Base-by-base conservation (phyloP, 306 rosid species). In the Cicer chorassanicum region DNA sequence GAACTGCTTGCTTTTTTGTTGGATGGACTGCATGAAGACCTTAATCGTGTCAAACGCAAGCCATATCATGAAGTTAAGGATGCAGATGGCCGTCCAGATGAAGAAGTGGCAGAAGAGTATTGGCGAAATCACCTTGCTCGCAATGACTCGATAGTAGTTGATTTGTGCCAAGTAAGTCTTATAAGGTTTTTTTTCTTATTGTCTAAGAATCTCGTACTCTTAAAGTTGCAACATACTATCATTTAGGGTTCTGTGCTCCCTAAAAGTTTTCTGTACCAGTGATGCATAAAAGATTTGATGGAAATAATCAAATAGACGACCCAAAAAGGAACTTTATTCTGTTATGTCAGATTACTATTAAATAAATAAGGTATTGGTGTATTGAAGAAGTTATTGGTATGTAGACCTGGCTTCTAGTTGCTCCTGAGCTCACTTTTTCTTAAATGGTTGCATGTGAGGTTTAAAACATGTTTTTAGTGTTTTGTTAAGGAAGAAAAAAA, bases 11-110 rank as follows among this genome's bases (percentile, higher is more conserved):
- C 98, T n/a, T 93, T 93, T 83, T 75, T 93, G 88, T 81, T 93
- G 88, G 95, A 90, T 81, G 98, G 98, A 48, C 82, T 93, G 51
- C 97, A 93, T 71, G 98, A 93, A 80, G 98, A 93, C 81, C 86
- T 90, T 78, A 93, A 93, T 78, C 93, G 96, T 56, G 95, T 89
- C 42, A 93, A 87, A 75, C 82, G 86, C 81, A 93, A 93, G 81
- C 93, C 98, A 1, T 89, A 89, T 74, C 81, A 86, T 29, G 97
- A 90, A 82, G 93, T 89, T 65, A 89, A 89, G 80, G 95, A 89
- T 80, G 88, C 86, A 50, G 93, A 82, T 76, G 95, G 91, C 41
- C 80, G 87, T 59, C 88, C 86, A 18, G 90, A 89, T 74, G 95
- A 88, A 81, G 95, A 90, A 78, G 88, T 84, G 65, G 96, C 91